Evolutionary conservation across 2,329 filamentous ascomycete genomes (phyloP).

Genomic region (Raffaelea albimanens): DNA sequence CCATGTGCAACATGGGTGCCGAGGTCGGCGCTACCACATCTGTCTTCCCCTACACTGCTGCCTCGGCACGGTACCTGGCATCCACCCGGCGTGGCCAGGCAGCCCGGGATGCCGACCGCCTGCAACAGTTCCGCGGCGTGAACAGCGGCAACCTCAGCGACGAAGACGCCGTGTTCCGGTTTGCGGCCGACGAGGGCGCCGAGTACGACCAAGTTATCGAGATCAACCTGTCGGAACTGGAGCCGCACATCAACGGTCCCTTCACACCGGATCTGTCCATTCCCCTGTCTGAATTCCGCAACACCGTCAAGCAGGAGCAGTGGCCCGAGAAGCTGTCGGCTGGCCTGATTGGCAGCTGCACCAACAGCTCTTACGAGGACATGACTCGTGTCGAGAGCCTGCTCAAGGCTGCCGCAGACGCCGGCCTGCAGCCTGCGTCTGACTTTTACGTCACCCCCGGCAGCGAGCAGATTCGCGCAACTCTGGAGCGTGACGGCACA

Average conservation of each 20-base stretch:
- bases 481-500: constrained; percentile 80
- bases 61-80: constrained; percentile 75
- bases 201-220: constrained; percentile 86
- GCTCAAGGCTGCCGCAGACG: constrained; percentile 80
- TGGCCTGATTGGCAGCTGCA: constrained; percentile 94
- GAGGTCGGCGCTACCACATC: constrained; percentile 95
- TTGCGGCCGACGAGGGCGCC: constrained; percentile 70
- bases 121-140: constrained; percentile 40
- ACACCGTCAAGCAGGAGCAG: constrained; percentile 69
- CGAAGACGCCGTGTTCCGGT: constrained; percentile 47
- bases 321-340: constrained; percentile 91
- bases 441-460: constrained; percentile 96
- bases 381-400: constrained; percentile 94
- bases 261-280: constrained; percentile 95
- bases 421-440: constrained; percentile 80
- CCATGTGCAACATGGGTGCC: constrained; percentile 76
- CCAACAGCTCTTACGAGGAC: constrained; percentile 97
- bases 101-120: constrained; percentile 55
- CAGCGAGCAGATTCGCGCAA: constrained; percentile 93
- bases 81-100: constrained; percentile 71
- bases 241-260: constrained; percentile 94
- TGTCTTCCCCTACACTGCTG: constrained; percentile 83
- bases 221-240: constrained; percentile 81
- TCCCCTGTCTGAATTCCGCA: constrained; percentile 81
- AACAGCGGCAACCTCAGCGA: constrained; percentile 18